Evolutionary conservation across 2,329 filamentous ascomycete genomes (phyloP).

Genomic region (Lachnellula subtilissima): DNA sequence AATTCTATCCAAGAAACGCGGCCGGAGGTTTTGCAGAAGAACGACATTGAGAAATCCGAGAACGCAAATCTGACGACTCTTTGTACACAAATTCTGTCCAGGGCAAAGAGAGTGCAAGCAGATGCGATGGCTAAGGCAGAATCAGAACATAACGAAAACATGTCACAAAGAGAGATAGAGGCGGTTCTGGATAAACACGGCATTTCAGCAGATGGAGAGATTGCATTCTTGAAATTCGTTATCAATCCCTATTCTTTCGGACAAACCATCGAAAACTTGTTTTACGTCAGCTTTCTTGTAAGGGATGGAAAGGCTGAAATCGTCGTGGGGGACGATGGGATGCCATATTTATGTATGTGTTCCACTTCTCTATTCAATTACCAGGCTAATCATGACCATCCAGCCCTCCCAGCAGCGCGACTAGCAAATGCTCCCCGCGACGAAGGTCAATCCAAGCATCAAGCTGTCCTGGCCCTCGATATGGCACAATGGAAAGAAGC

Average conservation of each 20-base stretch:
- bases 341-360: constrained; percentile 75
- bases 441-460: constrained; percentile 56
- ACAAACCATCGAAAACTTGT: constrained; percentile 94
- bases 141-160: constrained; percentile 41
- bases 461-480: constrained; percentile 85
- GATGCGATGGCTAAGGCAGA: constrained; percentile 44
- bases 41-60: constrained; percentile 69
- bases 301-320: constrained; percentile 76
- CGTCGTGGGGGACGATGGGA: constrained; percentile 63
- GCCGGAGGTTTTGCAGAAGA: constrained; percentile 70
- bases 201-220: constrained; percentile 62
- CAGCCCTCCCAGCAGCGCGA: constrained; percentile 41
- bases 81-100: constrained; percentile 67
- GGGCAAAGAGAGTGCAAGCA: constrained; percentile 48
- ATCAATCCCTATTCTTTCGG: constrained; percentile 88
- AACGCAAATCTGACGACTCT: constrained; percentile 75
- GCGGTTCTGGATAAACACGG: constrained; percentile 60
- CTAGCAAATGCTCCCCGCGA: not conserved
- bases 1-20: constrained; percentile 65
- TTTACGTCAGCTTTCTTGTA: constrained; percentile 92
- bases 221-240: constrained; percentile 80
- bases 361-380: constrained; percentile 1
- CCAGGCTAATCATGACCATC: constrained; percentile 35
- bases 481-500: constrained; percentile 78
- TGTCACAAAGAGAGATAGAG: constrained; percentile 40